phyloP scores from a whole-genome alignment of 257 asterid species.

The Solanum bukasovii region DNA sequence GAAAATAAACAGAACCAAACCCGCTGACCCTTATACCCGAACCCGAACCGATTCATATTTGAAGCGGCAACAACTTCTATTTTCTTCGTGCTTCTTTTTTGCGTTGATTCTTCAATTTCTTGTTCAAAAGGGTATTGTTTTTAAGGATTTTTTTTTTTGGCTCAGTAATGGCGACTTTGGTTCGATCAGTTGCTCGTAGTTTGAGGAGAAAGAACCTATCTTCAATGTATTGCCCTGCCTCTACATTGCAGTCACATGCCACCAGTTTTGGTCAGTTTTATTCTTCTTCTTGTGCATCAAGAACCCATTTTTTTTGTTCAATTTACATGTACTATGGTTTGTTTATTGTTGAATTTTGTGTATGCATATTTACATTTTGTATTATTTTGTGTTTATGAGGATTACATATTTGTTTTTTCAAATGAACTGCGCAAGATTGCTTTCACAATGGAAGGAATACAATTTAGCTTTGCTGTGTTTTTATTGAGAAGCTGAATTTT shows the following conservation, averaged over 20 bases:
- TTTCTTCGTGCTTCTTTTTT: background rate
- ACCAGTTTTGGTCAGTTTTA: constrained; percentile 70
- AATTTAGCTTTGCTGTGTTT: background rate
- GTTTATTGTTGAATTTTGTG: background rate
- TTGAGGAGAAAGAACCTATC: constrained; percentile 30
- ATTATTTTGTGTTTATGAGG: background rate
- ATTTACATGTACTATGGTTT: background rate
- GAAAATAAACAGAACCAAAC: background rate
- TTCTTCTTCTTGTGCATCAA: background rate
- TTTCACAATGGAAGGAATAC: background rate
- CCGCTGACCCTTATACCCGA: background rate
- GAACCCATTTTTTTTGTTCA: background rate
- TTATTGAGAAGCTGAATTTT: background rate
- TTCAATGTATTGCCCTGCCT: constrained; percentile 20
- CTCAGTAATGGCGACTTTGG: constrained; percentile 33
- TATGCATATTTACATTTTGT: background rate
- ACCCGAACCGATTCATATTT: background rate
- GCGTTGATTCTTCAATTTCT: background rate
- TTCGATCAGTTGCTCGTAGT: constrained; percentile 45
- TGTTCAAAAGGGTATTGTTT: background rate
- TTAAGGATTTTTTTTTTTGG: background rate
- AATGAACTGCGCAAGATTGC: background rate
- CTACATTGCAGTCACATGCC: constrained; percentile 66
- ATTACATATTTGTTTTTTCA: background rate
- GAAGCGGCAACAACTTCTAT: background rate